phyloP scores from a whole-genome alignment of 2,329 filamentous ascomycete genomes.

The Pestalotiopsis fici region DNA sequence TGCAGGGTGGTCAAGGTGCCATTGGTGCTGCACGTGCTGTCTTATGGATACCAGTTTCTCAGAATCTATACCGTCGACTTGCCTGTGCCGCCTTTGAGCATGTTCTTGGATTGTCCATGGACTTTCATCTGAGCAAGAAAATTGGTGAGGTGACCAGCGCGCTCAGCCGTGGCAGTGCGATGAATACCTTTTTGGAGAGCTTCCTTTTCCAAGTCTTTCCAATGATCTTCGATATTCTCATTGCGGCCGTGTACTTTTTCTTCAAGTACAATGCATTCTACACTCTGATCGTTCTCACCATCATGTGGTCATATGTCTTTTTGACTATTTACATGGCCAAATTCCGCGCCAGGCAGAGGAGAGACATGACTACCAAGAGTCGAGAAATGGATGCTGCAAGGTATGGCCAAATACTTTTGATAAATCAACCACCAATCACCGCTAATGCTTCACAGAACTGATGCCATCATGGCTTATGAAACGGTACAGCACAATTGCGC shows the following conservation, averaged over 20 bases:
- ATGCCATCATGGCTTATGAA: conserved; percentile 50
- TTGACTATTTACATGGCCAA: conserved; percentile 52
- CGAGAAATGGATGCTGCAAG: conserved; percentile 51
- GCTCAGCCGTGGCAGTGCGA: conserved; percentile 45
- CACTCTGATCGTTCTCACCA: conserved; percentile 46
- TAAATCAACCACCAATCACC: neutral
- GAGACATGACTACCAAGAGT: conserved; percentile 43
- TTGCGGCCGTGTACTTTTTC: conserved; percentile 49
- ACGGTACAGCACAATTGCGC: conserved; percentile 68
- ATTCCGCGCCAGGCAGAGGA: conserved; percentile 41
- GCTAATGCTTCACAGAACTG: conserved; percentile 29
- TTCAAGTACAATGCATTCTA: conserved; percentile 48
- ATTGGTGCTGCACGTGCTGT: conserved; percentile 42
- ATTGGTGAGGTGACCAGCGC: conserved; percentile 54
- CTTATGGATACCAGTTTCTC: conserved; percentile 49
- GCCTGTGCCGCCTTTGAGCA: conserved; percentile 48
- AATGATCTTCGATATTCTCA: conserved; percentile 49
- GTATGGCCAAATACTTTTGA: conserved; percentile 20
- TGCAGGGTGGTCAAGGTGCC: conserved; percentile 47
- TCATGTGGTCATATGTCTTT: conserved; percentile 52
- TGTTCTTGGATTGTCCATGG: conserved; percentile 45
- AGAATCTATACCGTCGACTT: conserved; percentile 42
- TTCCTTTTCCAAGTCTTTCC: conserved; percentile 51
- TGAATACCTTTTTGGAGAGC: conserved; percentile 51
- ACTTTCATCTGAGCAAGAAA: conserved; percentile 52